Conservation (phyloP, 2,329 filamentous ascomycete genomes). For the Rutstroemia sp. region DNA sequence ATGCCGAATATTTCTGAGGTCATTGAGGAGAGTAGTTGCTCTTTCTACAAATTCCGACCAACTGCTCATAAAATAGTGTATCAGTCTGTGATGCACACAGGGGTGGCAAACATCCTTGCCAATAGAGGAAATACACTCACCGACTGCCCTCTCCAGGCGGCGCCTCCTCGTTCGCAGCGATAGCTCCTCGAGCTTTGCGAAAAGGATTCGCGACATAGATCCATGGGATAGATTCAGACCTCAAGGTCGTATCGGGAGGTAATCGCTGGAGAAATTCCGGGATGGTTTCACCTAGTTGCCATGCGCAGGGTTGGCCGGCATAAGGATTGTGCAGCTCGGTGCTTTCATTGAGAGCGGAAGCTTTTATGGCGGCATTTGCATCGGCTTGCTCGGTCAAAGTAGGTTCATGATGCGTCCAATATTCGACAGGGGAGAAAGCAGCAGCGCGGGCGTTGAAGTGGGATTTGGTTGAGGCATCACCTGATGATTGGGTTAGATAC, state of each 20-base stretch:
- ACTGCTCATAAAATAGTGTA: not conserved
- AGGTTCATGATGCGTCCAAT: conserved; percentile 36
- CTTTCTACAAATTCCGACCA: conserved; percentile 14
- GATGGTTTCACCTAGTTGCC: conserved; percentile 57
- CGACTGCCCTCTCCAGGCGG: conserved; percentile 20
- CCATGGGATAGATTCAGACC: conserved; percentile 47
- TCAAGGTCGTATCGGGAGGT: conserved; percentile 54
- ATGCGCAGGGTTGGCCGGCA: conserved; percentile 43
- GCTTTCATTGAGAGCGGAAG: conserved; percentile 5
- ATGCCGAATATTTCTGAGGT: conserved; percentile 32
- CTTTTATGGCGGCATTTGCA: conserved; percentile 15
- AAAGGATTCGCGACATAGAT: conserved; percentile 67
- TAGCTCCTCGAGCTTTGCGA: conserved; percentile 20
- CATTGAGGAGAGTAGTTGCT: conserved; percentile 27
- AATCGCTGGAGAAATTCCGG: conserved; percentile 60
- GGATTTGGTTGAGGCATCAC: conserved; percentile 43
- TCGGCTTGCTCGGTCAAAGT: conserved; percentile 31
- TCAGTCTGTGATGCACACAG: not conserved
- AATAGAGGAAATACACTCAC: not conserved
- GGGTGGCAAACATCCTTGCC: not conserved
- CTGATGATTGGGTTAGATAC: conserved; percentile 33
- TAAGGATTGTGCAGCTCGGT: conserved; percentile 48
- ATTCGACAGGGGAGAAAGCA: conserved; percentile 43
- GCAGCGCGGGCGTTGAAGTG: conserved; percentile 42
- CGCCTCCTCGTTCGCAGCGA: conserved; percentile 18